Conservation (phyloP, 352 stramenopile species). For the Globisporangium ultimum region DNA sequence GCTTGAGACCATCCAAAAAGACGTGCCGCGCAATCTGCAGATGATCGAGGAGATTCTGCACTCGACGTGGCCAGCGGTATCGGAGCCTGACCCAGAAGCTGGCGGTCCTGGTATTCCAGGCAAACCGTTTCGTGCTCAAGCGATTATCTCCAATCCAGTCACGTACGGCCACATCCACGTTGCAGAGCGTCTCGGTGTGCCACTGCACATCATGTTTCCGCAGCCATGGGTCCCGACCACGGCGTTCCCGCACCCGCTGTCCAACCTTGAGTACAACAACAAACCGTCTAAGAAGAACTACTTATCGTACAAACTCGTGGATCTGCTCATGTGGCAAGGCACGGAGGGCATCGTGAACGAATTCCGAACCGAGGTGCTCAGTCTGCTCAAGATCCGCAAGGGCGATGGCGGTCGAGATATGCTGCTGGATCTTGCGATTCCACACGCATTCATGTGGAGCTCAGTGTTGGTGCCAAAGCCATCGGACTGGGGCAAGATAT, state of each 20-base stretch:
- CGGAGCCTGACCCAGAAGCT: conserved; percentile 72
- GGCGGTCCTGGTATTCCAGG: conserved; percentile 33
- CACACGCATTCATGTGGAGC: conserved; percentile 80
- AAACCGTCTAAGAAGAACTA: conserved; percentile 47
- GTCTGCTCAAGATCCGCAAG: conserved; percentile 31
- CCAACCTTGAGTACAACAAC: conserved; percentile 76
- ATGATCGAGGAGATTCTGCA: conserved; percentile 91
- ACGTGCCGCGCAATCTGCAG: conserved; percentile 80
- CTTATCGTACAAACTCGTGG: conserved; percentile 51
- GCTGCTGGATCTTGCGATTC: conserved; percentile 24
- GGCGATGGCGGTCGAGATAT: conserved; percentile 33
- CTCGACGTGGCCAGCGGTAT: conserved; percentile 87
- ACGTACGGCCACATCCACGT: conserved; percentile 92
- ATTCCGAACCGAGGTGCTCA: conserved; percentile 48
- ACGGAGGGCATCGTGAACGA: conserved; percentile 46
- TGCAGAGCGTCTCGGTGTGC: conserved; percentile 88
- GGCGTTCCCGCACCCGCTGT: conserved; percentile 89
- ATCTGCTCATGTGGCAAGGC: conserved; percentile 46
- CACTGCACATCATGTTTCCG: conserved; percentile 94
- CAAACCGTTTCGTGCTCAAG: conserved; percentile 80
- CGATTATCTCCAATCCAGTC: conserved; percentile 94
- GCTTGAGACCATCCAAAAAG: conserved; percentile 51
- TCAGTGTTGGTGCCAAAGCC: conserved; percentile 48
- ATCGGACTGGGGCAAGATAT: conserved; percentile 44
- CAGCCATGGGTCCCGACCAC: conserved; percentile 88